phyloP scores from a whole-genome alignment of 345 rosid species.

The Sisymbrium irio region DNA sequence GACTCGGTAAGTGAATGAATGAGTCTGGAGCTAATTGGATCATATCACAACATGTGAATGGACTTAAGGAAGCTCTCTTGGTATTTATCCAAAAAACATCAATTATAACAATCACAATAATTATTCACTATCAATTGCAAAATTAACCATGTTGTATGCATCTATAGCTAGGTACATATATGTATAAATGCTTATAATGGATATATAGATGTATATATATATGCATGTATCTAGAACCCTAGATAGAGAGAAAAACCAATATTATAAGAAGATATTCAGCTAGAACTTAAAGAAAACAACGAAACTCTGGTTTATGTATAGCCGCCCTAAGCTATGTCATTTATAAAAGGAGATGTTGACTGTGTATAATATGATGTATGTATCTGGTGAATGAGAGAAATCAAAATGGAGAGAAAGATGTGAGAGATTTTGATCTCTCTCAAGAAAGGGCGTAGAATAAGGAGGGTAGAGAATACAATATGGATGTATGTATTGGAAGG shows the following conservation, averaged over 20 bases:
- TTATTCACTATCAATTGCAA: background rate
- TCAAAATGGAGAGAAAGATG: background rate
- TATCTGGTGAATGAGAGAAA: background rate
- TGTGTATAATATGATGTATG: background rate
- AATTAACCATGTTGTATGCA: background rate
- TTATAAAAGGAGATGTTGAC: background rate
- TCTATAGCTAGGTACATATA: background rate
- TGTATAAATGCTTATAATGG: background rate
- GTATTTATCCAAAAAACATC: background rate
- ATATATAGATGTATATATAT: too few relatives aligned
- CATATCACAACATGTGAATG: conserved; percentile 4
- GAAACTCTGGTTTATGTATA: background rate
- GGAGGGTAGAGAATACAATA: background rate
- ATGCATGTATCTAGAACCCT: background rate
- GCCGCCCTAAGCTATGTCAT: background rate
- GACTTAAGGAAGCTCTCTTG: conserved; percentile 1
- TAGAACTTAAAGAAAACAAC: background rate
- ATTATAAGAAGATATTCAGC: background rate
- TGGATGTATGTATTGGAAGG: background rate
- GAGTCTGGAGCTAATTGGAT: conserved; percentile 1
- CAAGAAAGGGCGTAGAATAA: background rate
- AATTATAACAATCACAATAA: background rate
- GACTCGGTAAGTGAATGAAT: conserved; percentile 1
- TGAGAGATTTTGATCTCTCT: background rate
- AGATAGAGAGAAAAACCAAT: background rate